Base-by-base conservation (phyloP, 495 filamentous ascomycete genomes). In the Penicillium pancosmium region DNA sequence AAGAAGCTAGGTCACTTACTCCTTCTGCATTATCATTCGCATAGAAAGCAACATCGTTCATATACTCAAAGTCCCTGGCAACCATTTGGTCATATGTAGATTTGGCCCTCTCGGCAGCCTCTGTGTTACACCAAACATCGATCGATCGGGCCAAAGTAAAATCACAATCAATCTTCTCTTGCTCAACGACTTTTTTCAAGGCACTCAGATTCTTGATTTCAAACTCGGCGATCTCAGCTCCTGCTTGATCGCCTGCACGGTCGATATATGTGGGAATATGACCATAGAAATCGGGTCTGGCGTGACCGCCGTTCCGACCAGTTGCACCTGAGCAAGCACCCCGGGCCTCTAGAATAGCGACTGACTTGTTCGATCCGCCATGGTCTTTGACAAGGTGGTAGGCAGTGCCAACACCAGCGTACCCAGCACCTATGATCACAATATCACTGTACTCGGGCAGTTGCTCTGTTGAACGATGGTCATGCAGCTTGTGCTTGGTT, bases 371-470 rank as follows among this genome's bases (percentile, higher is more conserved):
- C 8, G n/a, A 48, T 10, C 50, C 51, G 5, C 38, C 54, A 19
- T 54, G 38, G 25, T 60, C 63, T 15, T 70, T 67, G 6, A 88
- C 74, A 0, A 91, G 74, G 48, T 85, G 80, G 72, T 82, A 86
- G 7, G 88, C 86, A 5, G 85, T 75, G 7, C 79, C 73, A 0
- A 85, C 77, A 15, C 89, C 88, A 8, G 85, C 88, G 58, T 89
- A 89, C 4, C 88, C 89, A 50, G 84, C 86, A 31, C 89, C 88
- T 52, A 91, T 82, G 36, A 91, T 84, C 15, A 91, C 78, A n/a
- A 82, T 78, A 55, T 90, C 85, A 35, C 78, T 82, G 1, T 71
- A 67, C 0, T 56, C 44, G 9, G 82, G 86, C 21, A 88, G 75
- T 10, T 73, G 64, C 21, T 66, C 59, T 43, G 70, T 75, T 31